Percentiles rank a stretch among this genome's conserved stretches.
Evolutionary conservation across 108 stramenopile genomes (phyloP).

Genomic region (Epipyxis sp.): DNA sequence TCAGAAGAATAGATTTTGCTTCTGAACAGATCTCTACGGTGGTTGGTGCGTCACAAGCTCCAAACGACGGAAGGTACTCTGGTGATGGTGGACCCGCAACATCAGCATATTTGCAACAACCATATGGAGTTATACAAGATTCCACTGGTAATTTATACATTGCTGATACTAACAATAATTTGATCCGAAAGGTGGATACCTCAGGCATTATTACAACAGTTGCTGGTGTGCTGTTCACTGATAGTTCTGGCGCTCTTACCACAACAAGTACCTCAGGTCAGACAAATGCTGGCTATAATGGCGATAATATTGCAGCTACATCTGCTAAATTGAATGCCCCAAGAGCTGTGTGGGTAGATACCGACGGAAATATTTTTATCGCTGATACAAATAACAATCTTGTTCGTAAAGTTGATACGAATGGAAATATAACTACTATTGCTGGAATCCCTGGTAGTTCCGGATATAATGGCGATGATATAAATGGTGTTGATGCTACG

Average conservation of each 20-base stretch:
- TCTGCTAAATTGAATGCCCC: background rate
- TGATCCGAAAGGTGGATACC: background rate
- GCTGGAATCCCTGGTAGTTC: too few relatives aligned
- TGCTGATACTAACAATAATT: background rate
- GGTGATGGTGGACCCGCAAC: background rate
- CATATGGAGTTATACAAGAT: background rate
- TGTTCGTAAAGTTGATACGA: background rate
- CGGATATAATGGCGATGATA: too few relatives aligned
- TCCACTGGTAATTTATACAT: background rate
- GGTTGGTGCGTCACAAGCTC: too few relatives aligned
- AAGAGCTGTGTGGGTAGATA: background rate
- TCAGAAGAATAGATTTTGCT: too few relatives aligned
- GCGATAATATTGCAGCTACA: background rate
- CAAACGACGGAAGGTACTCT: too few relatives aligned
- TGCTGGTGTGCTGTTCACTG: background rate
- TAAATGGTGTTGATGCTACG: too few relatives aligned
- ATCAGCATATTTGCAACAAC: background rate
- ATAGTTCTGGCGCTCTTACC: background rate
- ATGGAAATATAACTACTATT: too few relatives aligned
- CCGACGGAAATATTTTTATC: background rate
- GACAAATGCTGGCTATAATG: background rate
- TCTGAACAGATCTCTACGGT: too few relatives aligned
- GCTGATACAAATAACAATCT: background rate
- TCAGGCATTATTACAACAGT: background rate
- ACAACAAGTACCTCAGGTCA: background rate